Evolutionary conservation across 2,329 filamentous ascomycete species (phyloP), one percentile per base, ranked within the genome.

Genomic region (Fusarium tjaetaba): DNA sequence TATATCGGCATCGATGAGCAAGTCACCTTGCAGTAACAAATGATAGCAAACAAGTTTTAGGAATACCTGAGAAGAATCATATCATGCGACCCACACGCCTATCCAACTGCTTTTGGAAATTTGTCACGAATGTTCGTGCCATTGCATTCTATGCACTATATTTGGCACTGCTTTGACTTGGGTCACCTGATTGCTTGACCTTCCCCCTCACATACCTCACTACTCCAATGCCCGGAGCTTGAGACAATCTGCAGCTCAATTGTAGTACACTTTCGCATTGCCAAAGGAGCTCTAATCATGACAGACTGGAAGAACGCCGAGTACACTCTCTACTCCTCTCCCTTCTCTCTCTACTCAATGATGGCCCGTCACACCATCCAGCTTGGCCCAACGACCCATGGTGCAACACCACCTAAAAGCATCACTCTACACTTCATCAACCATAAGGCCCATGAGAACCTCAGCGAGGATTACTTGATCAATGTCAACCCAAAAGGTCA

Each of bases 281-380:
- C 11, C 14, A n/a, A n/a, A 13, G 8, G 7, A 55, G 2, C 7
- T 7, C 9, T 15, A n/a, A 28, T 28, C 4, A 69, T 69, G 66
- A 28, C 48, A 10, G 24, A 68, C 24, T 70, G 58, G 67, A 36
- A 41, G 7, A 30, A 64, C 15, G 68, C 68, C 2, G 59, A 70
- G 59, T 70, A 70, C 32, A 71, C 68, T 10, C 65, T 71, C 24
- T 71, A 71, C 55, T 71, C 68, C 0, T 65, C 55, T 4, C 68
- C 68, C 13, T 71, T 71, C 28, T 71, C 68, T 24, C 65, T 71
- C 41, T 71, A 69, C 16, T 71, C 65, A 3, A 69, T 61, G 68
- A 71, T 71, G 65, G 68, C 68, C 4, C 65, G 68, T 28, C 65
- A 71, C 14, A 71, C 68, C 6, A 22, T 69, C 34, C 65, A 61